A percentile compares a stretch with the other conserved stretches of the same genome.
Conservation (phyloP, 768 basidiomycete genomes). For the Sistotremastrum suecicum region DNA sequence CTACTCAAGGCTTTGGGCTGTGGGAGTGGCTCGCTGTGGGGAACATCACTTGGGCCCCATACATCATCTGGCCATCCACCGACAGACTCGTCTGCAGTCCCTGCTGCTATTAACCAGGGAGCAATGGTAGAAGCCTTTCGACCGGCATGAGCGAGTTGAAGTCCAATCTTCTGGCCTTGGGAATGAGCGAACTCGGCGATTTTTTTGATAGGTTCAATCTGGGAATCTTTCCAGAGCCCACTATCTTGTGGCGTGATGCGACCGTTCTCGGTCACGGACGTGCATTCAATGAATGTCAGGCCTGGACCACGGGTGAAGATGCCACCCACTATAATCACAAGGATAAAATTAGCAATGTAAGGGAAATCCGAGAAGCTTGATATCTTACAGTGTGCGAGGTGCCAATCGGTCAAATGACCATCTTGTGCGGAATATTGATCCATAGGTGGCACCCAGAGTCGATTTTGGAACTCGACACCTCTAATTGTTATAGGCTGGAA, state of each 20-base stretch:
- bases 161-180: slow-evolving; percentile 52
- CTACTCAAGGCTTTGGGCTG: slow-evolving; percentile 40
- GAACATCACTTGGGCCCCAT: slow-evolving; percentile 40
- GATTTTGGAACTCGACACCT: slow-evolving; percentile 37
- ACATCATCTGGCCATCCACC: slow-evolving; percentile 43
- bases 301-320: slow-evolving; percentile 42
- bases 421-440: slow-evolving; percentile 47
- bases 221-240: slow-evolving; percentile 52
- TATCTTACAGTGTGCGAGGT: slow-evolving; percentile 30
- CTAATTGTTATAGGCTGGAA: slow-evolving; percentile 9
- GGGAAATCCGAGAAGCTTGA: too few relatives aligned
- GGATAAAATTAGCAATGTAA: too few relatives aligned
- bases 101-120: slow-evolving; percentile 38
- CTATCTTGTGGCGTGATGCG: slow-evolving; percentile 56
- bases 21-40: slow-evolving; percentile 27
- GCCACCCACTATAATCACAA: slow-evolving; percentile 29
- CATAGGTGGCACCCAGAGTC: slow-evolving; percentile 28
- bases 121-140: slow-evolving; percentile 52
- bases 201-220: slow-evolving; percentile 29
- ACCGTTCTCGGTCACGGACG: slow-evolving; percentile 43
- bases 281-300: slow-evolving; percentile 50
- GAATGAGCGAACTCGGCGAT: slow-evolving; percentile 63
- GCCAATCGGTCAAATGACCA: slow-evolving; percentile 41
- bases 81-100: slow-evolving; percentile 20
- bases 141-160: slow-evolving; percentile 68